Percentiles rank a stretch among this genome's conserved stretches.
Conservation (phyloP, 805 yeast species). For the Yarrowia sp. region DNA sequence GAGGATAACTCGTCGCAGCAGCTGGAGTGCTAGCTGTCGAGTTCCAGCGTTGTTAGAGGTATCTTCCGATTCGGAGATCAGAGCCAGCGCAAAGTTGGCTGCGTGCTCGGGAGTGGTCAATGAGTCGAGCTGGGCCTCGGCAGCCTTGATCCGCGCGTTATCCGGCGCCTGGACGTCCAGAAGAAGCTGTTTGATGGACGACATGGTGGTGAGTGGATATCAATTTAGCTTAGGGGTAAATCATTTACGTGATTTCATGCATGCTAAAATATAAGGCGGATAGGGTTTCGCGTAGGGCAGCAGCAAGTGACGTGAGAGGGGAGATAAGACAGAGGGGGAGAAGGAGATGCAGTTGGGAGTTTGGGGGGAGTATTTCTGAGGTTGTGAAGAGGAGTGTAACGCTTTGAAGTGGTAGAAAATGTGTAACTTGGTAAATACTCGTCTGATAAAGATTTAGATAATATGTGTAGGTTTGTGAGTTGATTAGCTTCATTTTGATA, state of each 20-base stretch:
- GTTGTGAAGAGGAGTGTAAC: not conserved
- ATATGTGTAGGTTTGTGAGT: not conserved
- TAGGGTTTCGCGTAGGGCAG: slow-evolving; percentile 15
- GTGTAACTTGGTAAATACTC: too few species aligned
- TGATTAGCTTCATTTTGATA: not conserved
- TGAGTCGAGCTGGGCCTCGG: slow-evolving; percentile 32
- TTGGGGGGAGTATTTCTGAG: not conserved
- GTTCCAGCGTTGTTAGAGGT: slow-evolving; percentile 13
- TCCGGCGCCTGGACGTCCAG: slow-evolving; percentile 35
- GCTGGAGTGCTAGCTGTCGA: slow-evolving; percentile 13
- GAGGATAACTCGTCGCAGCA: slow-evolving; percentile 23
- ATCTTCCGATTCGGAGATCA: slow-evolving; percentile 7
- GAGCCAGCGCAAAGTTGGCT: slow-evolving; percentile 12
- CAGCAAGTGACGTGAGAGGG: not conserved
- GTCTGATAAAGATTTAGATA: too few species aligned
- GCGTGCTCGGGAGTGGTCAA: slow-evolving; percentile 18
- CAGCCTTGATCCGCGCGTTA: slow-evolving; percentile 34
- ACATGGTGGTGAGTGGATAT: not conserved
- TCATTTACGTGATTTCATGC: slow-evolving; percentile 15
- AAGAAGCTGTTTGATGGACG: slow-evolving; percentile 19
- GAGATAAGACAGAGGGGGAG: not conserved
- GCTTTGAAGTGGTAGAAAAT: too few species aligned
- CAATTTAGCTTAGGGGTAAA: slow-evolving; percentile 4
- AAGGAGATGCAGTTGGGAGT: too few species aligned
- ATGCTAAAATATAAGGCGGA: not conserved